phyloP scores from a whole-genome alignment of 805 yeast genomes.

The Priceomyces carsonii region DNA sequence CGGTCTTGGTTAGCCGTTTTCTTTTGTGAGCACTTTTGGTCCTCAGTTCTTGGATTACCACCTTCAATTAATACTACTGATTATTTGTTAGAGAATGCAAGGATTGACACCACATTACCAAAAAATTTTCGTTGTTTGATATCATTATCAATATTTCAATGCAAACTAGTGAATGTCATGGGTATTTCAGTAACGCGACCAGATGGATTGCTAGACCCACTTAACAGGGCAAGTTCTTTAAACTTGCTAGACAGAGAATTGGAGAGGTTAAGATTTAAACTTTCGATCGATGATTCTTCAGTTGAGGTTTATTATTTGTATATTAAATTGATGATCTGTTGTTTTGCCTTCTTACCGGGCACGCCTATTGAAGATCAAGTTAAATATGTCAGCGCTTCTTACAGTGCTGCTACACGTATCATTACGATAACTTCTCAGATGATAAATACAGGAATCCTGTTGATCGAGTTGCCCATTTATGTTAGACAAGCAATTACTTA shows the following conservation, averaged over 20 bases:
- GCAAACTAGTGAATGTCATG: slow-evolving; percentile 80
- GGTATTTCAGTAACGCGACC: slow-evolving; percentile 83
- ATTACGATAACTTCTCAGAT: slow-evolving; percentile 75
- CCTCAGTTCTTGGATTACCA: slow-evolving; percentile 83
- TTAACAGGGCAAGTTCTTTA: slow-evolving; percentile 76
- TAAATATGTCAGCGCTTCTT: slow-evolving; percentile 78
- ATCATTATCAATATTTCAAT: slow-evolving; percentile 76
- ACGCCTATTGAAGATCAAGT: slow-evolving; percentile 87
- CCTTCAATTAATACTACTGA: slow-evolving; percentile 80
- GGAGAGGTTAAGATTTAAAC: slow-evolving; percentile 64
- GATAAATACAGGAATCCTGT: slow-evolving; percentile 57
- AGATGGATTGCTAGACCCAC: slow-evolving; percentile 85
- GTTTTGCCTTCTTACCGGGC: slow-evolving; percentile 89
- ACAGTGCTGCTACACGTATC: slow-evolving; percentile 75
- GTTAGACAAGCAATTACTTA: slow-evolving; percentile 84
- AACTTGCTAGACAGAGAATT: slow-evolving; percentile 78
- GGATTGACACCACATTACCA: slow-evolving; percentile 66
- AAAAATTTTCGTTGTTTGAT: slow-evolving; percentile 70
- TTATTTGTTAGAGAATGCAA: slow-evolving; percentile 75
- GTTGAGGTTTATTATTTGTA: slow-evolving; percentile 80
- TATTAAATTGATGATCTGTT: slow-evolving; percentile 77
- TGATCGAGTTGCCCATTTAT: slow-evolving; percentile 84
- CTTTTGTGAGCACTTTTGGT: slow-evolving; percentile 88
- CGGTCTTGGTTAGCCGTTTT: slow-evolving; percentile 89
- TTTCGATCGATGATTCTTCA: slow-evolving; percentile 63